These are phyloP conservation scores for Talaromyces sp. DNA, from an alignment of 2,329 filamentous ascomycete genomes.

Conservation along the genomic window DNA sequence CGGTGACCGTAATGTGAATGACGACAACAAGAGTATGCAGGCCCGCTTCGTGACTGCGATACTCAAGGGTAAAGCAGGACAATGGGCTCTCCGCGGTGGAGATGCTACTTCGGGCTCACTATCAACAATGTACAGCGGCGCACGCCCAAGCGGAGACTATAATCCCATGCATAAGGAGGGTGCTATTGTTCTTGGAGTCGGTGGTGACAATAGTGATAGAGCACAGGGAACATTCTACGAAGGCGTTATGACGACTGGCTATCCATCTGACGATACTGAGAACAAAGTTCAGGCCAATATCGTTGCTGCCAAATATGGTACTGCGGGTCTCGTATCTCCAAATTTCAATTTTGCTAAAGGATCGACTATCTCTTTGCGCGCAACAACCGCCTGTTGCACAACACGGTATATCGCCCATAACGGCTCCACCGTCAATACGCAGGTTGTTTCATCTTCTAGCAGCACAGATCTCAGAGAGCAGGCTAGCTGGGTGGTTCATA, in stretches of 20 bases:
- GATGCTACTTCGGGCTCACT: slow-evolving; percentile 54
- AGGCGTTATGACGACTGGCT: slow-evolving; percentile 61
- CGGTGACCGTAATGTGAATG: slow-evolving; percentile 44
- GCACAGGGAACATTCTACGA: slow-evolving; percentile 64
- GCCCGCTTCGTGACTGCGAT: slow-evolving; percentile 56
- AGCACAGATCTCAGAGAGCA: slow-evolving; percentile 49
- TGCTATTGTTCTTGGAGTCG: slow-evolving; percentile 65
- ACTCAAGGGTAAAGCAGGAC: slow-evolving; percentile 55
- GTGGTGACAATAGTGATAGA: slow-evolving; percentile 61
- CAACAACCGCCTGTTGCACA: slow-evolving; percentile 54
- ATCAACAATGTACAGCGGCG: slow-evolving; percentile 58
- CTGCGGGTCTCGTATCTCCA: slow-evolving; percentile 1
- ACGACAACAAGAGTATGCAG: slow-evolving; percentile 51
- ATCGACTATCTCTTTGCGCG: slow-evolving; percentile 48
- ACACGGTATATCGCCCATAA: slow-evolving; percentile 56
- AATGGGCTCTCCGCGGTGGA: slow-evolving; percentile 59
- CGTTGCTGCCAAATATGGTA: slow-evolving; percentile 54
- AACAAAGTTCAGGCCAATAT: slow-evolving; percentile 59
- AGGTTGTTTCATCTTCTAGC: slow-evolving; percentile 54
- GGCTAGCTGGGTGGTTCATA: slow-evolving; percentile 53
- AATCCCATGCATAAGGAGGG: slow-evolving; percentile 64
- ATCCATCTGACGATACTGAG: slow-evolving; percentile 59
- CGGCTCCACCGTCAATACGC: slow-evolving; percentile 51
- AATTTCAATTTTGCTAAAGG: neutral
- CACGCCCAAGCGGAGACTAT: slow-evolving; percentile 55